phyloP scores from a whole-genome alignment of 257 asterid species.

The Solanum sitiens region DNA sequence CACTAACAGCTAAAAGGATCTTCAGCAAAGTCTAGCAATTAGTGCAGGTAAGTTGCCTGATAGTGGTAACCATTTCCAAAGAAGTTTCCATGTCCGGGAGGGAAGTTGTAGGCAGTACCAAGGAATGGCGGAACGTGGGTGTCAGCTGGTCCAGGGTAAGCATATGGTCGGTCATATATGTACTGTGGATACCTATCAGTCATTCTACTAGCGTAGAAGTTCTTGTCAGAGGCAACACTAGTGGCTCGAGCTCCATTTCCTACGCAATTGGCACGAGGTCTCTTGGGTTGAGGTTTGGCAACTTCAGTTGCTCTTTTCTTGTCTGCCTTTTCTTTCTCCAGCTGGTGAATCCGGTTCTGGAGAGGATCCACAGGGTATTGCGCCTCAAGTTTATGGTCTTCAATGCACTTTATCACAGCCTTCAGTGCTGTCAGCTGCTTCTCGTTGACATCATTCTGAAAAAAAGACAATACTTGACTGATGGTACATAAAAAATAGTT shows the following conservation, averaged over 20 bases:
- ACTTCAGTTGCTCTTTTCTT: conserved; percentile 95
- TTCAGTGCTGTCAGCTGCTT: conserved; percentile 81
- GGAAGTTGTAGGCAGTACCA: conserved; percentile 45
- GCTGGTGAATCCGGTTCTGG: conserved; percentile 63
- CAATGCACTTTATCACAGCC: conserved; percentile 84
- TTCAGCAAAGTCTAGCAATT: conserved; percentile 51
- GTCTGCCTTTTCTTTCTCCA: conserved; percentile 95
- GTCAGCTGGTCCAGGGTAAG: conserved; percentile 53
- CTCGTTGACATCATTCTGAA: conserved; percentile 74
- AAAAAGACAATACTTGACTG: background rate
- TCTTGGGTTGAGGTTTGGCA: conserved; percentile 86
- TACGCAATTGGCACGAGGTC: conserved; percentile 77
- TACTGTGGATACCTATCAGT: conserved; percentile 81
- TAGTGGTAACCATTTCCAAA: conserved; percentile 86
- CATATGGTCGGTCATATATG: conserved; percentile 64
- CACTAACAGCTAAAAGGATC: conserved; percentile 49
- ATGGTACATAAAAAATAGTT: background rate
- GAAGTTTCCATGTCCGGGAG: conserved; percentile 74
- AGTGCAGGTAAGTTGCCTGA: conserved; percentile 94
- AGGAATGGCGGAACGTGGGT: conserved; percentile 49
- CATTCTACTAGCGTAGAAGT: conserved; percentile 27
- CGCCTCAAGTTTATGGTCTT: conserved; percentile 76
- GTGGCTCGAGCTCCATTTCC: conserved; percentile 54
- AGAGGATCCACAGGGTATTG: conserved; percentile 72
- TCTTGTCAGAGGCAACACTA: conserved; percentile 50